These are phyloP conservation scores for Cupressus sempervirens DNA, from an alignment of 75 land plant species.

Conservation along the genomic window DNA sequence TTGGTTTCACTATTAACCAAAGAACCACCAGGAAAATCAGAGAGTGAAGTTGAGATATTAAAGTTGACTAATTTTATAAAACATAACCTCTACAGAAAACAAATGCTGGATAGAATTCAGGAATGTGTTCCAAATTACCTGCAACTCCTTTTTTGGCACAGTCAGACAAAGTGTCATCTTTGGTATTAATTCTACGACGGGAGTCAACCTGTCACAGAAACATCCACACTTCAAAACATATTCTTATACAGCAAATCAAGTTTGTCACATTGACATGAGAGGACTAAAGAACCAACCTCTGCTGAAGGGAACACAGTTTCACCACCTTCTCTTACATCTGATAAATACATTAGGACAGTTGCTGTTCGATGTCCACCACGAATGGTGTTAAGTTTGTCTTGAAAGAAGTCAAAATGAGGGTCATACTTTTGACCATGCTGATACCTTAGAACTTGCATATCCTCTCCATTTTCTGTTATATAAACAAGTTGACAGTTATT, in stretches of 20 bases:
- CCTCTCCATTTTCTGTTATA: conserved; percentile 76
- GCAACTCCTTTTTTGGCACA: conserved; percentile 80
- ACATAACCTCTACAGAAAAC: neutral
- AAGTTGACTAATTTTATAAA: neutral
- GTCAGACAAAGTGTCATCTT: conserved; percentile 61
- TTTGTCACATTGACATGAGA: neutral
- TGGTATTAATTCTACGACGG: conserved; percentile 16
- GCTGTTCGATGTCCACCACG: conserved; percentile 81
- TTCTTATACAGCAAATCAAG: neutral
- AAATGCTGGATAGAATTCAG: neutral
- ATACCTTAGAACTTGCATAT: conserved; percentile 70
- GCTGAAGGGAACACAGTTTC: conserved; percentile 80
- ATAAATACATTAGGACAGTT: conserved; percentile 79
- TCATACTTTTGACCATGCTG: conserved; percentile 78
- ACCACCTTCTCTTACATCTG: conserved; percentile 71
- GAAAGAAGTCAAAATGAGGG: conserved; percentile 78
- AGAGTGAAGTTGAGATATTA: neutral
- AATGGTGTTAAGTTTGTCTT: conserved; percentile 67
- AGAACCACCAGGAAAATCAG: neutral
- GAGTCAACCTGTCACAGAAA: conserved; percentile 22
- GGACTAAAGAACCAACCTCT: conserved; percentile 41
- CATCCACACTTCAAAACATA: neutral
- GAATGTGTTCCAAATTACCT: conserved; percentile 30
- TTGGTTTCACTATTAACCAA: conserved; percentile 56
- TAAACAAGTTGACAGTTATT: neutral